Evolutionary conservation across 768 basidiomycete species (phyloP).

Genomic region (Nevesoporus exiguus): DNA sequence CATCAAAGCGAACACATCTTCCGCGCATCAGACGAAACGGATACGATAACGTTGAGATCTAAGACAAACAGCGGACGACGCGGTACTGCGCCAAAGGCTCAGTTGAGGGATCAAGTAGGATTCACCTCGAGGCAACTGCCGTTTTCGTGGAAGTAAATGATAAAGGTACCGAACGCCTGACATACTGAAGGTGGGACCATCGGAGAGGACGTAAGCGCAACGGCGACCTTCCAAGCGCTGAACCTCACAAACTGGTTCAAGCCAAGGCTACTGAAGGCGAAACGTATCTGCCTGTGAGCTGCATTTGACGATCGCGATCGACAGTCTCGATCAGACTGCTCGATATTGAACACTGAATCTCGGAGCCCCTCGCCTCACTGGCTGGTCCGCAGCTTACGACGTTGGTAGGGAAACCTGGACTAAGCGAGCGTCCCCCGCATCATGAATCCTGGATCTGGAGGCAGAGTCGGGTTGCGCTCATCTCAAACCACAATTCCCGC

Average conservation of each 20-base stretch:
- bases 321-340: slow-evolving; percentile 4
- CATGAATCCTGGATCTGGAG: too few species aligned
- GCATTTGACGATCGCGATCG: neutral
- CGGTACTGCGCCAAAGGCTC: neutral
- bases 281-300: neutral
- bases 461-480: too few species aligned
- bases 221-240: neutral
- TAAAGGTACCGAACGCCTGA: neutral
- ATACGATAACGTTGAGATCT: neutral
- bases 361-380: too few species aligned
- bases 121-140: too few species aligned
- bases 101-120: neutral
- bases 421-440: too few species aligned
- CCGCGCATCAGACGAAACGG: slow-evolving; percentile 1
- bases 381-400: too few species aligned
- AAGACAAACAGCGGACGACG: neutral
- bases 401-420: neutral
- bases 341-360: neutral
- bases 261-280: neutral
- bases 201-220: neutral
- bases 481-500: too few species aligned
- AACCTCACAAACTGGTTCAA: too few species aligned
- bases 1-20: slow-evolving; percentile 49
- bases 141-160: too few species aligned
- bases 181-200: neutral